Base-by-base conservation (phyloP, 2,329 filamentous ascomycete genomes). In the Aureobasidium namibiae region DNA sequence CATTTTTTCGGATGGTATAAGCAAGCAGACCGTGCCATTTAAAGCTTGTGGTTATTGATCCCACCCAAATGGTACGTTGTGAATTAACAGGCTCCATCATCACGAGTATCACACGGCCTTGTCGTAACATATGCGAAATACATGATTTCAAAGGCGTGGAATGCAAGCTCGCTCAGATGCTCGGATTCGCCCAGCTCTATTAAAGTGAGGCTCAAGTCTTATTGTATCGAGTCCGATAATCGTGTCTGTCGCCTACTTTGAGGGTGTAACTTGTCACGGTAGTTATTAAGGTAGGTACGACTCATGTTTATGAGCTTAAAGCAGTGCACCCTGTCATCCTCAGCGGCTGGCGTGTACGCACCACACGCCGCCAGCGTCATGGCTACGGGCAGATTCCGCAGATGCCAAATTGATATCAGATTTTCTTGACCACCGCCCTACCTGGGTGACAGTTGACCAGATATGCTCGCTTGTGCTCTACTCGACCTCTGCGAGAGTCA, bases 361-460 rank as follows among this genome's bases (percentile, higher is more conserved):
- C 26, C 34, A 31, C 23, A 9, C 50, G 50, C 50, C 50, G 38
- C 48, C 50, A n/a, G 36, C 36, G 50, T 54, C 50, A 54, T 36
- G 7, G 38, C n/a, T 13, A 14, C 38, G 38, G 50, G n/a, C 36
- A 14, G 14, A 41, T 11, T 41, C 49, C 24, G 36, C n/a, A n/a
- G n/a, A n/a, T n/a, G n/a, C n/a, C 24, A 33, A 8, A 23, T 33
- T 42, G 24, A 42, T 33, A 42, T 54, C 7, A 23, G 7, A 23
- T 42, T 31, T 13, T 54, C 34, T 13, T 24, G 21, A 38, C 36
- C 31, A 26, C 14, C 26, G 8, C 8, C 26, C 21, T n/a, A 34
- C 39, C 38, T 10, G 16, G 26, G 31, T 16, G 18, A 10, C 33
- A 52, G 48, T 49, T 21, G 18, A 18, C 16, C 34, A 29, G 34